Percentiles rank a stretch among this genome's conserved stretches.
Conservation (phyloP, 441 rosid species). For the Adansonia madagascariensis region DNA sequence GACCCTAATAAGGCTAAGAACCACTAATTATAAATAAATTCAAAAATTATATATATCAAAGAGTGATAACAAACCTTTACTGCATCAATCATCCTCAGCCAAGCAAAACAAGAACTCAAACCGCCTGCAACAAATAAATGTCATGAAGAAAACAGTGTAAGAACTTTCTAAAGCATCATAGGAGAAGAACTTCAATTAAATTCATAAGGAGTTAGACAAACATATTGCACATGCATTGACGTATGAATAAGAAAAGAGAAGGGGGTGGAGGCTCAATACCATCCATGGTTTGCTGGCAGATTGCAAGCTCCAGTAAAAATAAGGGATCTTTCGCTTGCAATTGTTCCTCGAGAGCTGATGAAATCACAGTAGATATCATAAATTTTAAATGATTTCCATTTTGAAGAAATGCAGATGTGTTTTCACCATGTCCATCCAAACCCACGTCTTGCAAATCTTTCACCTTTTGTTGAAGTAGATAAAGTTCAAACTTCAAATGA, state of each 20-base stretch:
- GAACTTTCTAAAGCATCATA: background rate
- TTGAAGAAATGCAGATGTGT: background rate
- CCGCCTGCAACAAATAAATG: conserved; percentile 40
- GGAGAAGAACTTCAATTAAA: background rate
- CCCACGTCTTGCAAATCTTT: background rate
- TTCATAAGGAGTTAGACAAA: background rate
- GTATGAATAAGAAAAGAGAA: background rate
- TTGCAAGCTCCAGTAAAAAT: conserved; percentile 54
- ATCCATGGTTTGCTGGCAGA: conserved; percentile 32
- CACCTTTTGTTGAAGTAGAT: conserved; percentile 9
- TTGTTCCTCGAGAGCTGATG: conserved; percentile 56
- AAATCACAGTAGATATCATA: conserved; percentile 15
- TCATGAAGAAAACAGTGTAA: conserved; percentile 19
- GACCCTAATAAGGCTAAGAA: conserved; percentile 10
- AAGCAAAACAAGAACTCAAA: conserved; percentile 40
- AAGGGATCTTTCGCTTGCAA: conserved; percentile 48
- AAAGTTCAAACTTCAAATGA: conserved; percentile 12
- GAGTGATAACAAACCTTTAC: conserved; percentile 52
- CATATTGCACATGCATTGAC: background rate
- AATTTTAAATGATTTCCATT: conserved; percentile 8
- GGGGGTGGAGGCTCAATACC: conserved; percentile 35
- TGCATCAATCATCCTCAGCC: conserved; percentile 64
- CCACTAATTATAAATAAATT: background rate
- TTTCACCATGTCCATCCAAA: background rate
- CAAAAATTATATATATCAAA: conserved; percentile 15